These are phyloP conservation scores for Debaryomycetaceae sp. DNA, from an alignment of 1,139 yeast genomes.

Conservation along the genomic window DNA sequence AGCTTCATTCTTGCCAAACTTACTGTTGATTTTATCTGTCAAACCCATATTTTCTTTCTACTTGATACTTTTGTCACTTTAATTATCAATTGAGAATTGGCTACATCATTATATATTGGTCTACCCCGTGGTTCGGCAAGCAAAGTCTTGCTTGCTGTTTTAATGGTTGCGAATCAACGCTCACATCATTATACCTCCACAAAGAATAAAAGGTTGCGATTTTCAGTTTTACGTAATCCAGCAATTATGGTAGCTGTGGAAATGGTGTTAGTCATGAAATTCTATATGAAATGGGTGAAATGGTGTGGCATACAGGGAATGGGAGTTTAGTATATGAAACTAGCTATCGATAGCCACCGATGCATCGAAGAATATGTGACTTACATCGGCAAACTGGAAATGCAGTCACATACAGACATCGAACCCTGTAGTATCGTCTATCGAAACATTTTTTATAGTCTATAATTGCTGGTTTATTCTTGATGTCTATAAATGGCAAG, in stretches of 20 bases:
- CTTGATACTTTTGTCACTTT: too few relatives aligned
- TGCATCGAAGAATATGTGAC: background rate
- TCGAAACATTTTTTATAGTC: too few relatives aligned
- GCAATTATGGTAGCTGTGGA: background rate
- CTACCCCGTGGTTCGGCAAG: too few relatives aligned
- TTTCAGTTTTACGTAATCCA: background rate
- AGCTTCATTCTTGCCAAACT: slow-evolving; percentile 22
- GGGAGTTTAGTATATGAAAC: background rate
- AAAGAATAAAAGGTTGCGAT: background rate
- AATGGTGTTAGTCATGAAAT: background rate
- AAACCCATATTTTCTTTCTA: slow-evolving; percentile 26
- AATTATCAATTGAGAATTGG: too few relatives aligned
- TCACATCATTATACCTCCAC: background rate
- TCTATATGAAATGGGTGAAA: background rate
- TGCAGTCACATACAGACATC: background rate
- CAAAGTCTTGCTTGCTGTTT: background rate
- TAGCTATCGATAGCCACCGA: background rate
- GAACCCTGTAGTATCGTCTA: too few relatives aligned
- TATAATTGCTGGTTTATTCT: too few relatives aligned
- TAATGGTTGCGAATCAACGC: background rate
- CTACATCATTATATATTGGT: too few relatives aligned
- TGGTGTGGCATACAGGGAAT: background rate
- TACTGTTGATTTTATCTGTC: slow-evolving; percentile 31
- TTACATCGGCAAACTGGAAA: background rate
- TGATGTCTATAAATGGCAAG: too few relatives aligned